phyloP scores from a whole-genome alignment of 169 alveolate genomes.

The Plasmodium yoelii region DNA sequence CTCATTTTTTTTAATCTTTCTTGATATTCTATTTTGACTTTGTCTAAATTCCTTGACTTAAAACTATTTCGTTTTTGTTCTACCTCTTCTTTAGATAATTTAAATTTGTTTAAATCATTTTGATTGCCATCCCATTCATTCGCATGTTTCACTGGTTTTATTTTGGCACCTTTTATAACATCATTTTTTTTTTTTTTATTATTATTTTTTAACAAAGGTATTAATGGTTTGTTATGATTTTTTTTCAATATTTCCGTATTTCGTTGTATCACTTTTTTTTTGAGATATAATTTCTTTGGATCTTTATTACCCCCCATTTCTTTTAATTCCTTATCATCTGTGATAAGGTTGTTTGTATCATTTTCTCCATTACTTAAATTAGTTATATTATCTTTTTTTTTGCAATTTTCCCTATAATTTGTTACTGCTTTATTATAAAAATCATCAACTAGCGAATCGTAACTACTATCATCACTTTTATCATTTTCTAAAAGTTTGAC shows the following conservation, averaged over 20 bases:
- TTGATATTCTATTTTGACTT: conserved; percentile 44
- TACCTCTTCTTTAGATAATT: conserved; percentile 57
- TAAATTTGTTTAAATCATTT: conserved; percentile 56
- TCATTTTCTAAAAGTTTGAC: background rate
- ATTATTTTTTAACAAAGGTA: conserved; percentile 44
- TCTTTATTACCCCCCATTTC: background rate
- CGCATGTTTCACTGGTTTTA: conserved; percentile 24
- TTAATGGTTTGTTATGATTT: conserved; percentile 49
- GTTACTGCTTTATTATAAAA: conserved; percentile 41
- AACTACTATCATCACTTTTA: conserved; percentile 45
- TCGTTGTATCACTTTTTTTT: conserved; percentile 62
- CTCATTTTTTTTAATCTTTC: conserved; percentile 56
- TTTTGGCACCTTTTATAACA: background rate
- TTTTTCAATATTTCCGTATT: conserved; percentile 41
- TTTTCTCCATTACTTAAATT: background rate
- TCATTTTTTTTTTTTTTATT: conserved; percentile 3
- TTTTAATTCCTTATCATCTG: background rate
- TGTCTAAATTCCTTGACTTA: conserved; percentile 57
- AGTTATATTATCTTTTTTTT: background rate
- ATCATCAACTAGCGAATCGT: conserved; percentile 73
- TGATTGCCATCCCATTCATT: conserved; percentile 73
- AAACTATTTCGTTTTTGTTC: conserved; percentile 63
- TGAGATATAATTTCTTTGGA: conserved; percentile 8
- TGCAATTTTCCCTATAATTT: background rate
- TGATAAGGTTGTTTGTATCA: background rate